Percentiles rank a stretch among this genome's conserved stretches.
Evolutionary conservation across 2,329 filamentous ascomycete genomes (phyloP).

Genomic region (Talaromyces sp.): DNA sequence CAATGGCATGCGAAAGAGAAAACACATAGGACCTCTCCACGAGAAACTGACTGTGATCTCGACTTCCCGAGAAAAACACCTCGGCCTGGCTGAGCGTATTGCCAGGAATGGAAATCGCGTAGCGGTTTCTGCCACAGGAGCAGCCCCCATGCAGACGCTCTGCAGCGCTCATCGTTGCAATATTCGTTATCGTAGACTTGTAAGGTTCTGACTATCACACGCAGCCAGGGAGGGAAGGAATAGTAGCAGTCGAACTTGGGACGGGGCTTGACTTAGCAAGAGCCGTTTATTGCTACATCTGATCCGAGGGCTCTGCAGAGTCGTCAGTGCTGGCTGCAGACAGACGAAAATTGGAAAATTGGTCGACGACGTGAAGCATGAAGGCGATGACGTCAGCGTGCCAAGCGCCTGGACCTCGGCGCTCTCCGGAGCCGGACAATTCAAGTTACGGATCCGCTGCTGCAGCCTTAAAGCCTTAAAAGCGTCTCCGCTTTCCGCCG

Average conservation of each 20-base stretch:
- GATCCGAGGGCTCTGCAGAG: background rate
- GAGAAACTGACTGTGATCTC: constrained; percentile 61
- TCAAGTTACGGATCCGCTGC: background rate
- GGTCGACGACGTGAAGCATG: background rate
- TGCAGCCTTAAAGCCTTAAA: background rate
- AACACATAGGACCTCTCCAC: background rate
- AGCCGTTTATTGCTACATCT: background rate
- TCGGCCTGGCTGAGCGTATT: constrained; percentile 53
- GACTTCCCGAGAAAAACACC: constrained; percentile 69
- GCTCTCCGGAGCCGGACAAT: background rate
- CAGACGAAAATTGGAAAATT: background rate
- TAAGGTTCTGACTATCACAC: background rate
- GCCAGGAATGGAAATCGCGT: constrained; percentile 65
- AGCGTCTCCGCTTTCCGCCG: background rate
- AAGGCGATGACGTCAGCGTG: background rate
- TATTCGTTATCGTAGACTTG: background rate
- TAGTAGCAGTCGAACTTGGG: background rate
- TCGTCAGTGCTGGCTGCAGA: background rate
- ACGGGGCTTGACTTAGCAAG: background rate
- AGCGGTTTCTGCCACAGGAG: constrained; percentile 80
- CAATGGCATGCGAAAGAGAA: background rate
- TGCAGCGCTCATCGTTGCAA: constrained; percentile 16
- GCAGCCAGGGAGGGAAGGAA: background rate
- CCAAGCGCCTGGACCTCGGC: background rate
- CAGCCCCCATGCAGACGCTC: constrained; percentile 68